Percentiles rank a stretch among this genome's conserved stretches.
phyloP scores from a whole-genome alignment of 2,329 filamentous ascomycete species.

The Hirsutella rhossiliensis region DNA sequence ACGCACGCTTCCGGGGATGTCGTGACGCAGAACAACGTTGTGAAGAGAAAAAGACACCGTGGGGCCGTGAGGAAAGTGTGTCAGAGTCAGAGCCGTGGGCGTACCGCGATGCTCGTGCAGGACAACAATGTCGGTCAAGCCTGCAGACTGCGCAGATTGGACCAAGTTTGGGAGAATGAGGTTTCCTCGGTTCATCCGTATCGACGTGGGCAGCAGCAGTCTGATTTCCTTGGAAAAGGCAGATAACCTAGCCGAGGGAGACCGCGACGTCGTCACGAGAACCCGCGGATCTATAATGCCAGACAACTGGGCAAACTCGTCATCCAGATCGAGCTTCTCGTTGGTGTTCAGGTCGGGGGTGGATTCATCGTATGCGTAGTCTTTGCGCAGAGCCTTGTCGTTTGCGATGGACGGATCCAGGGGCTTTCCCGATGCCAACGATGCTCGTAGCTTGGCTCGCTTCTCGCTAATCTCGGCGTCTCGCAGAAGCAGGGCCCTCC shows the following conservation, averaged over 20 bases:
- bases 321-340: slow-evolving; percentile 65
- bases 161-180: slow-evolving; percentile 79
- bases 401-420: slow-evolving; percentile 73
- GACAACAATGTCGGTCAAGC: slow-evolving; percentile 73
- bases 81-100: slow-evolving; percentile 78
- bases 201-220: slow-evolving; percentile 69
- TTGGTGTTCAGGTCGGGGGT: slow-evolving; percentile 52
- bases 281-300: slow-evolving; percentile 83
- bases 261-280: slow-evolving; percentile 74
- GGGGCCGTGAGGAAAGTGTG: slow-evolving; percentile 79
- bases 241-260: slow-evolving; percentile 73
- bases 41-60: slow-evolving; percentile 72
- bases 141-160: slow-evolving; percentile 64
- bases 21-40: slow-evolving; percentile 84
- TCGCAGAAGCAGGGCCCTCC: slow-evolving; percentile 72
- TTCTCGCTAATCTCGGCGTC: slow-evolving; percentile 92
- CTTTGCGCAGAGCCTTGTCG: slow-evolving; percentile 70
- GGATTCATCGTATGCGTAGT: slow-evolving; percentile 91
- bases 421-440: slow-evolving; percentile 80
- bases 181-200: slow-evolving; percentile 85
- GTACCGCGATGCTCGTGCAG: slow-evolving; percentile 89
- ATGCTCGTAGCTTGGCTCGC: slow-evolving; percentile 72
- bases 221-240: slow-evolving; percentile 90
- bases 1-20: slow-evolving; percentile 77
- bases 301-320: slow-evolving; percentile 85